Evolutionary conservation across 371 early-diverging fungal genomes (phyloP), one percentile per base, ranked within the genome.

Genomic region (Mortierella polycephala): DNA sequence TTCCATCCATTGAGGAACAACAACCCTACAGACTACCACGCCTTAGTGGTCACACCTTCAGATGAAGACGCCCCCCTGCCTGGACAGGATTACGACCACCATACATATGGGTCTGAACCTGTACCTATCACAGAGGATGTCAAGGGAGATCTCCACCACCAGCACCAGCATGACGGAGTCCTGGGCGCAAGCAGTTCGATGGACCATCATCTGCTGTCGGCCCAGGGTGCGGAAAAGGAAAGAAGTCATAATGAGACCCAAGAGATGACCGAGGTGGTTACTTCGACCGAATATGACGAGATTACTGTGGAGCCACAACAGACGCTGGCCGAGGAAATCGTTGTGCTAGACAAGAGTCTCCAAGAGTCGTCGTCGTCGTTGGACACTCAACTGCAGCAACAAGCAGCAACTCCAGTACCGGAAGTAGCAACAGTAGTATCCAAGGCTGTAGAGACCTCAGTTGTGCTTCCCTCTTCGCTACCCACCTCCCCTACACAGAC

Each of bases 21-120:
- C 58, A 41, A 23, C 20, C 41, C 65, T 10, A 41, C 50, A 23
- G 69, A 74, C 20, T 74, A 74, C 39, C 75, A 69, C 39, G 18
- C 55, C 47, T 54, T 74, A 14, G 66, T 74, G 14, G 57, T 57
- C n/a, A 74, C 75, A 30, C 75, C 75, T 10, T 23, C 62, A 6
- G 75, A 74, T 40, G 75, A 74, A 41, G 69, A 67, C 16, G 73
- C 50, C 23, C 73, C 73, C 16, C 4, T 62, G 42, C 54, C 59
- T 50, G 70, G 64, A 44, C 41, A 62, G 50, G 44, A 65, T 18
- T 11, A 55, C 50, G 53, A 16, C 20, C 6, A 57, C 44, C 12
- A 54, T 11, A 20, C 21, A 8, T 58, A 59, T 0, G 54, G 45
- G 21, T 30, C 44, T 2, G 50, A 44, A 16, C 13, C 71, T 16